Percentiles rank a stretch among this genome's conserved stretches.
Evolutionary conservation across 202 grass and related monocot genomes (phyloP).

Genomic region (Carex arenaria): DNA sequence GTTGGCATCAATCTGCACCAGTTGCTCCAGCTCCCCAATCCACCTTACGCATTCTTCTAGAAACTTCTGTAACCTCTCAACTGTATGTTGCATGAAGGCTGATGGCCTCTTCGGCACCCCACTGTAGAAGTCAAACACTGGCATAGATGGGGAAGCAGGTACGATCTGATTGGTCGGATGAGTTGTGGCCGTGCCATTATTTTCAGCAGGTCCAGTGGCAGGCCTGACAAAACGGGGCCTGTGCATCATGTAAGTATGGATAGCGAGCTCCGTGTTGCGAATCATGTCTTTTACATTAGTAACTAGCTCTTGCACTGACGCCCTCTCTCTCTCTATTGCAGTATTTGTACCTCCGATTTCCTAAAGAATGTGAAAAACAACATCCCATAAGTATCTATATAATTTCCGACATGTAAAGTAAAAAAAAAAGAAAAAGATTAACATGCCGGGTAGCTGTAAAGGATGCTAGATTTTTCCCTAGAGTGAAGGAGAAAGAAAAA

Average conservation of each 20-base stretch:
- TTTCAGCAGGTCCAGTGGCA: constrained; percentile 32
- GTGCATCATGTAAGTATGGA: constrained; percentile 87
- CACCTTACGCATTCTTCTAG: constrained; percentile 55
- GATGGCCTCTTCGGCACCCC: constrained; percentile 55
- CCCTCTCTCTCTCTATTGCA: constrained; percentile 82
- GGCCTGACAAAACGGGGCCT: constrained; percentile 49
- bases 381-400: background rate
- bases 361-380: constrained; percentile 29
- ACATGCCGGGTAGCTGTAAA: background rate
- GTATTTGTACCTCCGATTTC: constrained; percentile 70
- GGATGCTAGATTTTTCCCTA: background rate
- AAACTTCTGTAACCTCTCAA: constrained; percentile 55
- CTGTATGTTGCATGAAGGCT: constrained; percentile 46
- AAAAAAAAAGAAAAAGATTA: background rate
- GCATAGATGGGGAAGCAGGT: constrained; percentile 27
- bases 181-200: constrained; percentile 27
- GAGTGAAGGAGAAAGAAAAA: background rate
- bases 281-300: constrained; percentile 71
- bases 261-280: constrained; percentile 70
- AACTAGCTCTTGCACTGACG: constrained; percentile 70
- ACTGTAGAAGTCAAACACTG: constrained; percentile 40
- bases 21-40: constrained; percentile 66
- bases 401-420: background rate
- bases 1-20: constrained; percentile 50
- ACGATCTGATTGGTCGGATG: constrained; percentile 34